Conservation (phyloP, 2,329 filamentous ascomycete species). For the Verticillium nubilum region DNA sequence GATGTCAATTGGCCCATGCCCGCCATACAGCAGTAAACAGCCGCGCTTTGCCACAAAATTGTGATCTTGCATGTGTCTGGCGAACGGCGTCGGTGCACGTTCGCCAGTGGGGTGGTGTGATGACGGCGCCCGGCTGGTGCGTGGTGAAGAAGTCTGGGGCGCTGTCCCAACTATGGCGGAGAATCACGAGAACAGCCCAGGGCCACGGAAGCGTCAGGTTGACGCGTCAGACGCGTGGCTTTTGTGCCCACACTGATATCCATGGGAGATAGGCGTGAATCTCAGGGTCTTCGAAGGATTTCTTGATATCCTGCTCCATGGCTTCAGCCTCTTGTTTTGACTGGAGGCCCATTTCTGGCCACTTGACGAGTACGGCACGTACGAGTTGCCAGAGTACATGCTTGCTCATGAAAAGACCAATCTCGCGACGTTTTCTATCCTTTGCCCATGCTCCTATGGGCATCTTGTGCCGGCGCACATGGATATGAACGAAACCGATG, state of each 20-base stretch:
- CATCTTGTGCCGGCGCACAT: slow-evolving; percentile 20
- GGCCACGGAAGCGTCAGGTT: neutral
- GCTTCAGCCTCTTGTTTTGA: slow-evolving; percentile 25
- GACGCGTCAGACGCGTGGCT: slow-evolving; percentile 16
- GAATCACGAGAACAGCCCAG: neutral
- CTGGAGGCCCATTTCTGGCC: slow-evolving; percentile 20
- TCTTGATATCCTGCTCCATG: slow-evolving; percentile 23
- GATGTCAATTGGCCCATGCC: neutral
- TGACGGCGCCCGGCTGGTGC: neutral
- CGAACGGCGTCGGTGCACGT: neutral
- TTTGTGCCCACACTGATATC: slow-evolving; percentile 32
- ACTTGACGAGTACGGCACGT: slow-evolving; percentile 25
- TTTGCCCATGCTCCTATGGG: slow-evolving; percentile 32
- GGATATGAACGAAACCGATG: slow-evolving; percentile 28
- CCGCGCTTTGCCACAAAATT: neutral
- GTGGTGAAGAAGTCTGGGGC: neutral
- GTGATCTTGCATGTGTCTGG: neutral
- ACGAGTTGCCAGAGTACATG: slow-evolving; percentile 28
- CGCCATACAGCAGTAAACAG: neutral
- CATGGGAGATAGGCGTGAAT: slow-evolving; percentile 28
- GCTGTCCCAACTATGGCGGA: neutral
- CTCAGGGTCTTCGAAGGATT: slow-evolving; percentile 23
- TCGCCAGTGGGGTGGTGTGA: neutral
- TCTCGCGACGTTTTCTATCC: slow-evolving; percentile 26
- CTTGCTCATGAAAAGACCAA: slow-evolving; percentile 27